Evolutionary conservation across 495 filamentous ascomycete species (phyloP).

Genomic region (Neurospora terricola): DNA sequence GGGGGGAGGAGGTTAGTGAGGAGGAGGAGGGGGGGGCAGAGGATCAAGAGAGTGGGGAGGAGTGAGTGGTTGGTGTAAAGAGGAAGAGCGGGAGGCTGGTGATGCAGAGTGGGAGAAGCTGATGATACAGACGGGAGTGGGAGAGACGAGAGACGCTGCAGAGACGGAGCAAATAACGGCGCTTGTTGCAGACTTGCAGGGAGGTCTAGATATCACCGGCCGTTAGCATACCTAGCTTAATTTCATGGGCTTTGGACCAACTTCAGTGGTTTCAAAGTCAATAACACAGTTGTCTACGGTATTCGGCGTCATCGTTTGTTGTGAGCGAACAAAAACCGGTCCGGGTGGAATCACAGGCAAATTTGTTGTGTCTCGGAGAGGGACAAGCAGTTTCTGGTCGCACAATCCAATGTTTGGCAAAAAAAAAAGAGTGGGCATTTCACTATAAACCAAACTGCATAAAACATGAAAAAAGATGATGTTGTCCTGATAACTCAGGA

Average conservation of each 20-base stretch:
- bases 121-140: background rate
- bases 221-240: background rate
- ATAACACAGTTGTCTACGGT: background rate
- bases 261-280: background rate
- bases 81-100: background rate
- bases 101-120: background rate
- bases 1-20: slow-evolving; percentile 57
- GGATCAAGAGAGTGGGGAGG: background rate
- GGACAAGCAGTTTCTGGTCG: background rate
- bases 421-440: background rate
- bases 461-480: background rate
- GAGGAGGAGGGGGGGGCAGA: slow-evolving; percentile 43
- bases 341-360: background rate
- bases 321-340: background rate
- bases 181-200: background rate
- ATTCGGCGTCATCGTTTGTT: background rate
- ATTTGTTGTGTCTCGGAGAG: background rate
- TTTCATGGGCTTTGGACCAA: background rate
- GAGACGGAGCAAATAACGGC: background rate
- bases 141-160: background rate
- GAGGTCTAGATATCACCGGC: background rate
- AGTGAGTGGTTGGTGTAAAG: no score
- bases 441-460: background rate
- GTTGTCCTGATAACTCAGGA: background rate
- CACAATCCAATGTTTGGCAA: background rate